Base-by-base conservation (phyloP, 805 yeast genomes). In the Candida nonsorbophila region DNA sequence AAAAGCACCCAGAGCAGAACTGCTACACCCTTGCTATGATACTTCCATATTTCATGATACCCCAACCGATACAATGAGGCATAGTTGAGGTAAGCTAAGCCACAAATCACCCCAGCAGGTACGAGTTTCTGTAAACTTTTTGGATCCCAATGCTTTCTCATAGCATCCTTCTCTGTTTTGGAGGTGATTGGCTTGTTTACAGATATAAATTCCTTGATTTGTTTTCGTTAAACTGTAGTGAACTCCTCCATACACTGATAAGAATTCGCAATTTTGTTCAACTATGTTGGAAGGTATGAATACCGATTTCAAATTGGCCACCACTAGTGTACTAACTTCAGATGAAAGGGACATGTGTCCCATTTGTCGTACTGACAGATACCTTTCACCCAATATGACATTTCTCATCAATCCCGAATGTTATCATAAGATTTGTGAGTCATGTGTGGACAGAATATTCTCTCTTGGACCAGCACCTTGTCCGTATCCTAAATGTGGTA, bases 331-430 rank as follows among this genome's bases (percentile, higher is more conserved):
- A 27, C 33, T 29, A 26, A 33, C 37, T 20, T 20, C 31, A 45
- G 79, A 71, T 30, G 81, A 74, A 32, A 67, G 69, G 65, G 95
- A 85, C 55, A 82, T 88, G 77, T 92, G 99, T 67, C 97, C 97
- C 17, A 86, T 92, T 47, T 92, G 99, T 69, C 86, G 90, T 59
- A 86, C 97, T 26, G 95, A 90, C 58, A 67, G 88, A 53, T 92
- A 92, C 55, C 68, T 92, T 37, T 85, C 95, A 25, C 97, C 97
- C 15, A 86, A 88, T 44, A 83, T 92, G 80, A 77, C 72, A 41
- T 90, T 92, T 51, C 73, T 90, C 32, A 87, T 92, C 40, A 92
- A 92, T 47, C 95, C 97, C 0, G 98, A 92, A 55, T 92, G 99
- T 59, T 92, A 92, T 52, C 99, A 92, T 53, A 90, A 86, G 66